A percentile compares a stretch with the other conserved stretches of the same genome.
phyloP scores from a whole-genome alignment of 176 grass and related monocot species.

The Avena atlantica region DNA sequence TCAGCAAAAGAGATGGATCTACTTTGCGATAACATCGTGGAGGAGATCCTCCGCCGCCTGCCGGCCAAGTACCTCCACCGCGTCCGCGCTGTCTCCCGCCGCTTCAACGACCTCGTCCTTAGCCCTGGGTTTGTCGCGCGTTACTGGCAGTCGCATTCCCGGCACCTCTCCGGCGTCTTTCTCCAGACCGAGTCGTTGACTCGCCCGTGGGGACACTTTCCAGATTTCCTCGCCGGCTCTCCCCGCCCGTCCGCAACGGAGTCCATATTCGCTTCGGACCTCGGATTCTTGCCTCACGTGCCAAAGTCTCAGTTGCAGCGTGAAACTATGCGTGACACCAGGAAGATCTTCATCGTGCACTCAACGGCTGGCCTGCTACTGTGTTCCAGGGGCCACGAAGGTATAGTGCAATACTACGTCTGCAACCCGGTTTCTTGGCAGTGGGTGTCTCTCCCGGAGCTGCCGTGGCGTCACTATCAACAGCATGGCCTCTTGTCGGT shows the following conservation, averaged over 20 bases:
- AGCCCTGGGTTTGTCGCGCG: neutral
- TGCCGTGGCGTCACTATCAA: neutral
- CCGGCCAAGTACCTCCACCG: neutral
- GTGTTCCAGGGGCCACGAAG: neutral
- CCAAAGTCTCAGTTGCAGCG: neutral
- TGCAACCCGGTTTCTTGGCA: neutral
- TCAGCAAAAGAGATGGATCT: neutral
- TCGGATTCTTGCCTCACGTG: neutral
- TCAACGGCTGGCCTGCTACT: neutral
- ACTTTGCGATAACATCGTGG: neutral
- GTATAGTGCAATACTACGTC: neutral
- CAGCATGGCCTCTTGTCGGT: neutral
- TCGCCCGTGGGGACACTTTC: neutral
- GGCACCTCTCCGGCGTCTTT: neutral
- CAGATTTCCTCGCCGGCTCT: neutral
- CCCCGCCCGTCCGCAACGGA: neutral
- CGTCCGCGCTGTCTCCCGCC: neutral
- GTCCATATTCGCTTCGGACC: neutral
- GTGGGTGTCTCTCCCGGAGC: neutral
- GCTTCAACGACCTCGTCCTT: constrained; percentile 3
- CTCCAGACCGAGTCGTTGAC: neutral
- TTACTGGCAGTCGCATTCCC: neutral
- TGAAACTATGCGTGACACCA: neutral
- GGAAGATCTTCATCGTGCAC: neutral
- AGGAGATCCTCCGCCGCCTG: neutral